phyloP scores from a whole-genome alignment of 345 rosid genomes.

The Euclidium syriacum region DNA sequence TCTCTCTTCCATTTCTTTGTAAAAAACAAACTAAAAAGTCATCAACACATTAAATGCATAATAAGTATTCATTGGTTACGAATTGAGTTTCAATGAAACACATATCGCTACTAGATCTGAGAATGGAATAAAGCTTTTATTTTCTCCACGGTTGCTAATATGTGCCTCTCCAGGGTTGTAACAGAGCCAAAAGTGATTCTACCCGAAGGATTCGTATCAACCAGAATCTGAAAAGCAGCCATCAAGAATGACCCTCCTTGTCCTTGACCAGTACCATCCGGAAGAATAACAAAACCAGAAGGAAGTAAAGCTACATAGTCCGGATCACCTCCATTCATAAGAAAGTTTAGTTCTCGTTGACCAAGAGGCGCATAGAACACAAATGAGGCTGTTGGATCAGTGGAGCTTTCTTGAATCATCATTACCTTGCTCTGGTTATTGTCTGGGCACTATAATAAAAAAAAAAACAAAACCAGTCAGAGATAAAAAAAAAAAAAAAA shows the following conservation, averaged over 20 bases:
- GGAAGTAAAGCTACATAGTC: slow-evolving; percentile 57
- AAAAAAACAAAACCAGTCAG: slow-evolving; percentile 1
- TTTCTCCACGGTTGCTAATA: slow-evolving; percentile 68
- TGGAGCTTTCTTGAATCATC: slow-evolving; percentile 59
- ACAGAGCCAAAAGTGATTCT: slow-evolving; percentile 69
- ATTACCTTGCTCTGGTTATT: slow-evolving; percentile 50
- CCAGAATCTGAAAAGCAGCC: slow-evolving; percentile 75
- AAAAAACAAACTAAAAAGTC: too few species aligned
- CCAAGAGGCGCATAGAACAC: slow-evolving; percentile 67
- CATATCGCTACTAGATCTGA: too few species aligned
- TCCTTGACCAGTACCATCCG: slow-evolving; percentile 36
- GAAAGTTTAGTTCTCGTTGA: slow-evolving; percentile 37
- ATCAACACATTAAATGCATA: too few species aligned
- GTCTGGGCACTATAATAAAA: slow-evolving; percentile 36
- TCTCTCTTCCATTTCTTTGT: too few species aligned
- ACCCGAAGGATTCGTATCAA: slow-evolving; percentile 51
- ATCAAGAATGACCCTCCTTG: slow-evolving; percentile 75
- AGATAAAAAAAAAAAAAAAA: too few species aligned
- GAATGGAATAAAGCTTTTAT: too few species aligned
- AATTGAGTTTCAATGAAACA: too few species aligned
- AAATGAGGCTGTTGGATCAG: slow-evolving; percentile 46
- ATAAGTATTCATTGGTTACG: too few species aligned
- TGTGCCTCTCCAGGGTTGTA: slow-evolving; percentile 71
- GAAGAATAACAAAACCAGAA: slow-evolving; percentile 58
- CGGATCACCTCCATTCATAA: slow-evolving; percentile 49